phyloP scores from a whole-genome alignment of 352 stramenopile species.

The Phytophthora macrochlamydospora region DNA sequence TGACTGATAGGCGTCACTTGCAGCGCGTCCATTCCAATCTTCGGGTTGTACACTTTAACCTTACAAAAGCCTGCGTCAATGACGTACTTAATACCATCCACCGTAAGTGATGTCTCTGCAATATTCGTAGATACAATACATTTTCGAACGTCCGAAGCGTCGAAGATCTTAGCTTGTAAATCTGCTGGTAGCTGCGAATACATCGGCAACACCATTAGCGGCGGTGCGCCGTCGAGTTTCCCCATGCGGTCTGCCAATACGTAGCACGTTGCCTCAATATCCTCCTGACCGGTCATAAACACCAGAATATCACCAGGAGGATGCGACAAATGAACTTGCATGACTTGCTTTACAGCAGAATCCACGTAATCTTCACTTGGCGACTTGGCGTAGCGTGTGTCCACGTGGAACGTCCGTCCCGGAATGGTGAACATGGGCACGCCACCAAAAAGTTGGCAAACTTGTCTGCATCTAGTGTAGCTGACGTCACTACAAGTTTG shows the following conservation, averaged over 20 bases:
- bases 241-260: constrained; percentile 96
- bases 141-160: constrained; percentile 94
- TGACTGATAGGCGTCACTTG: constrained; percentile 96
- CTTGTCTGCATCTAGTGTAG: constrained; percentile 87
- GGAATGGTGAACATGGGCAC: constrained; percentile 98
- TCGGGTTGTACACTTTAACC: constrained; percentile 99
- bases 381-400: constrained; percentile 92
- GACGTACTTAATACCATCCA: constrained; percentile 98
- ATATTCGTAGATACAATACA: constrained; percentile 99
- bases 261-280: constrained; percentile 97
- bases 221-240: constrained; percentile 91
- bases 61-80: constrained; percentile 99
- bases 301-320: constrained; percentile 98
- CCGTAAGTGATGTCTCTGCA: constrained; percentile 95
- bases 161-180: constrained; percentile 98
- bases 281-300: constrained; percentile 99
- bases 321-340: constrained; percentile 98
- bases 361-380: constrained; percentile 98
- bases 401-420: constrained; percentile 84
- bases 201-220: constrained; percentile 98
- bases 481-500: constrained; percentile 94
- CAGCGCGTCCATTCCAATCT: constrained; percentile 99
- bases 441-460: constrained; percentile 94
- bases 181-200: constrained; percentile 98
- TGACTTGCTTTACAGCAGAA: constrained; percentile 96